These are phyloP conservation scores for Apodospora peruviana DNA, from an alignment of 495 filamentous ascomycete genomes.

Conservation along the genomic window DNA sequence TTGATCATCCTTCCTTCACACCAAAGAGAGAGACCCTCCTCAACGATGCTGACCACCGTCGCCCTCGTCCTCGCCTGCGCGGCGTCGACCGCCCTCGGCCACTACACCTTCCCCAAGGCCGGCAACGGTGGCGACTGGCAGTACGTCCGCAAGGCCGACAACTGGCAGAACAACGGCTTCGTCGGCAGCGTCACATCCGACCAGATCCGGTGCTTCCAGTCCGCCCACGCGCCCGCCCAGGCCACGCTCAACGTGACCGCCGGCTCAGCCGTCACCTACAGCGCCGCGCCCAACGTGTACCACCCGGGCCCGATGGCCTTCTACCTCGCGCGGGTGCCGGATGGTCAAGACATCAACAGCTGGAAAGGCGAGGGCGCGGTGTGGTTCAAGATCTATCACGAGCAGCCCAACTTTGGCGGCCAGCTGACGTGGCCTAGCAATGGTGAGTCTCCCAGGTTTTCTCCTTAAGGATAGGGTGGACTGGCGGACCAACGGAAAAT, in stretches of 20 bases:
- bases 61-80: conserved; percentile 10
- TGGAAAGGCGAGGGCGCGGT: conserved; percentile 43
- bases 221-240: conserved; percentile 20
- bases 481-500: no score
- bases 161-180: conserved; percentile 37
- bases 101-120: conserved; percentile 26
- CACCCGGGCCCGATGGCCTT: conserved; percentile 41
- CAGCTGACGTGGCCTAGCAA: conserved; percentile 38
- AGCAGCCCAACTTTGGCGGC: conserved; percentile 32
- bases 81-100: conserved; percentile 18
- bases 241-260: conserved; percentile 32
- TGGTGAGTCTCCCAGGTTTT: conserved; percentile 8
- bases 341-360: conserved; percentile 30
- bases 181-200: conserved; percentile 38
- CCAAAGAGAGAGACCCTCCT: no score
- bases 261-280: conserved; percentile 40
- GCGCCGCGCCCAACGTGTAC: conserved; percentile 31
- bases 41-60: conserved; percentile 18
- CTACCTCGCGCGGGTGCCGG: conserved; percentile 45
- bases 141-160: conserved; percentile 33
- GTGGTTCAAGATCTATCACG: conserved; percentile 53
- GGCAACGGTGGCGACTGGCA: conserved; percentile 27
- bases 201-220: conserved; percentile 45
- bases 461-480: no score
- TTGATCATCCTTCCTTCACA: no score